phyloP scores from a whole-genome alignment of 495 filamentous ascomycete genomes.

The Sphaerosporella brunnea region DNA sequence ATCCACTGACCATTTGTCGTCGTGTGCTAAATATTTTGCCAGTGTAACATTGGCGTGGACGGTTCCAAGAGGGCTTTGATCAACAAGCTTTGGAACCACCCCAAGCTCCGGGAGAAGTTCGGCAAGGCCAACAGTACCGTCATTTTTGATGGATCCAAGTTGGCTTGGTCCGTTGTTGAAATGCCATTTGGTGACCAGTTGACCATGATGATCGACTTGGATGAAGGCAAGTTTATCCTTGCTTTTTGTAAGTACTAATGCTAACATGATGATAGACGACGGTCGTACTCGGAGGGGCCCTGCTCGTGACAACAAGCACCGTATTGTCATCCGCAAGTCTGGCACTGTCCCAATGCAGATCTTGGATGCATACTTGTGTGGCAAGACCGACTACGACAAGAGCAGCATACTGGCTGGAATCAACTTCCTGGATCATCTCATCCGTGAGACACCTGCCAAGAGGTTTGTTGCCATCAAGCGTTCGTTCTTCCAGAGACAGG shows the following conservation, averaged over 20 bases:
- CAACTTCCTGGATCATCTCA: constrained; percentile 76
- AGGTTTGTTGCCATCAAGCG: constrained; percentile 51
- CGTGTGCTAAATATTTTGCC: neutral
- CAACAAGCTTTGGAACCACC: constrained; percentile 55
- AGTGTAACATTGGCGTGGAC: constrained; percentile 35
- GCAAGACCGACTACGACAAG: constrained; percentile 40
- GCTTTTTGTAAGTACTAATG: neutral
- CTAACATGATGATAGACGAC: constrained; percentile 27
- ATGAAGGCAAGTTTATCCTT: constrained; percentile 24
- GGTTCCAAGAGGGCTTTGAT: constrained; percentile 44
- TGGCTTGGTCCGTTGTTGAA: constrained; percentile 21
- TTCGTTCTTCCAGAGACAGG: constrained; percentile 45
- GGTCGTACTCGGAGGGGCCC: constrained; percentile 8
- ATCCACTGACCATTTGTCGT: neutral
- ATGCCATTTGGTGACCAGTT: constrained; percentile 27
- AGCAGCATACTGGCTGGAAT: constrained; percentile 52
- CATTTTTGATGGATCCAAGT: constrained; percentile 51
- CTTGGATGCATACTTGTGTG: constrained; percentile 46
- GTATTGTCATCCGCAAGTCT: constrained; percentile 40
- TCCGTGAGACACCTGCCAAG: constrained; percentile 56
- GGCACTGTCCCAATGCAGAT: constrained; percentile 44
- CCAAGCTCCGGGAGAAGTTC: constrained; percentile 37
- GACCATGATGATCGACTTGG: constrained; percentile 45
- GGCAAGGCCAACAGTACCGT: constrained; percentile 31
- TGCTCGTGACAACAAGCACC: constrained; percentile 32